A percentile compares a stretch with the other conserved stretches of the same genome.
Conservation (phyloP, 1,139 yeast genomes). For the Waltiozyma sp. region DNA sequence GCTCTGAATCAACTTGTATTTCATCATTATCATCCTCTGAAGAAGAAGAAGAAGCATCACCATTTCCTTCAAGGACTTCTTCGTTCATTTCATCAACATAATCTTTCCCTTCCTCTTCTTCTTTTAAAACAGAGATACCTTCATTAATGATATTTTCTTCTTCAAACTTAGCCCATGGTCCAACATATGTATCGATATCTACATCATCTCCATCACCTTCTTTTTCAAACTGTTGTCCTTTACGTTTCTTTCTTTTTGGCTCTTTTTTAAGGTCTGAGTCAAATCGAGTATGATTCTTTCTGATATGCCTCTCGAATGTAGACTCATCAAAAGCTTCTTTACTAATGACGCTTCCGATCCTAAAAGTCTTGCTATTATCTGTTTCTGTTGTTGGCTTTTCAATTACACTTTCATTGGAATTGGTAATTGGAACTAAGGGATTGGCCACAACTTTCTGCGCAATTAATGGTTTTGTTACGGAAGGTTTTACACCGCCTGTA, state of each 20-base stretch:
- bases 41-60: constrained; percentile 7
- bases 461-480: too few species aligned
- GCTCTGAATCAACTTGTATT: constrained; percentile 20
- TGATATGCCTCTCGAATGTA: constrained; percentile 15
- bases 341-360: constrained; percentile 6
- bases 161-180: constrained; percentile 50
- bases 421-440: neutral
- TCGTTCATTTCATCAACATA: too few species aligned
- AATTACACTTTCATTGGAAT: constrained; percentile 2
- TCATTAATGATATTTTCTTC: constrained; percentile 4
- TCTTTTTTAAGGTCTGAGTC: constrained; percentile 8
- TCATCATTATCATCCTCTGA: constrained; percentile 5
- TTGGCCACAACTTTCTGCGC: too few species aligned
- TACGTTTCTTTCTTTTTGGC: constrained; percentile 13
- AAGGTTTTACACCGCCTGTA: too few species aligned
- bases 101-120: constrained; percentile 2
- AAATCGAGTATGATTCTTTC: constrained; percentile 7
- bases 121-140: constrained; percentile 8
- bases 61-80: constrained; percentile 6
- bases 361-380: neutral
- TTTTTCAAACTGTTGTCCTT: constrained; percentile 4
- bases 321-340: constrained; percentile 29
- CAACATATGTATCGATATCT: constrained; percentile 35
- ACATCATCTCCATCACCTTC: constrained; percentile 21
- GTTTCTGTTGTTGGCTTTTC: neutral